phyloP scores from a whole-genome alignment of 805 yeast species.

The Yarrowia deformans region DNA sequence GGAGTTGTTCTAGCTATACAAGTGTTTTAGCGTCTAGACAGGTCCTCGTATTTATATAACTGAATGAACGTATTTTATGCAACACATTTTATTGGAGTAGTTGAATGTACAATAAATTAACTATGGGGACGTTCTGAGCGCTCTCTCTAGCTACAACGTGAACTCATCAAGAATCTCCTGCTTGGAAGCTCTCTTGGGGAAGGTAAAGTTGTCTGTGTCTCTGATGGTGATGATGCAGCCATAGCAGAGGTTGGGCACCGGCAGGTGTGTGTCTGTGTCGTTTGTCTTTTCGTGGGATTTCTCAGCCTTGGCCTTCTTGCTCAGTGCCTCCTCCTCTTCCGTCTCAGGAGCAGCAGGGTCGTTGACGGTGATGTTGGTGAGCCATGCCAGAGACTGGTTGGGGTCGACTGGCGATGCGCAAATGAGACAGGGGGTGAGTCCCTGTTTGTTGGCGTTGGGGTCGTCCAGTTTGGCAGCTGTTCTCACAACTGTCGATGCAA shows the following conservation, averaged over 20 bases:
- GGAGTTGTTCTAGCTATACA: conserved; percentile 13
- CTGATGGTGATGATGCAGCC: conserved; percentile 29
- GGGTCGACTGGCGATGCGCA: conserved; percentile 15
- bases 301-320: neutral
- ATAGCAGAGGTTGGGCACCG: conserved; percentile 29
- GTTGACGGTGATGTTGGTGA: conserved; percentile 31
- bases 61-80: neutral
- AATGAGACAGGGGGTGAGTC: conserved; percentile 18
- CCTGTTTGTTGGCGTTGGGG: conserved; percentile 1
- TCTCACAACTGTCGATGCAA: conserved; percentile 89
- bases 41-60: conserved; percentile 37
- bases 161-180: conserved; percentile 33
- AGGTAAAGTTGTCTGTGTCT: neutral
- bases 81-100: neutral
- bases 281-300: neutral
- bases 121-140: neutral
- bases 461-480: conserved; percentile 75
- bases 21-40: neutral
- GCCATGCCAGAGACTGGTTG: conserved; percentile 20
- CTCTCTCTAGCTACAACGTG: neutral
- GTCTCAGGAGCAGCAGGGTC: conserved; percentile 27
- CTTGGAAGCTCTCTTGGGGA: conserved; percentile 19
- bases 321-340: conserved; percentile 9
- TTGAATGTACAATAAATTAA: neutral
- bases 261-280: neutral